Base-by-base conservation (phyloP, 208 protist species). In the Acanthamoeba triangularis region DNA sequence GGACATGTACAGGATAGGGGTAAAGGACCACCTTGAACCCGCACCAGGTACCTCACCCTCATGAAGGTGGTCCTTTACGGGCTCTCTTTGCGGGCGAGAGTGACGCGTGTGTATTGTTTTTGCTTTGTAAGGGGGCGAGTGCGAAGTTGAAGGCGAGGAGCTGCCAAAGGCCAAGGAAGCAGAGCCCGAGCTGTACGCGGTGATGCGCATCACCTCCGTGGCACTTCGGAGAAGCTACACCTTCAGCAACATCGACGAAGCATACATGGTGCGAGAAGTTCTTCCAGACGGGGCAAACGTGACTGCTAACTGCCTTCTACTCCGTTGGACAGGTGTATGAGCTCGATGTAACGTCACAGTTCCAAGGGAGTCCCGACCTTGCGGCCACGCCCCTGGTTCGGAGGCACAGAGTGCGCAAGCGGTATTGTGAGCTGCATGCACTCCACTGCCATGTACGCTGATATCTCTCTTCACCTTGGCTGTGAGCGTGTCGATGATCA, bases 111-210 rank as follows among this genome's bases (percentile, higher is more conserved):
- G 44, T 47, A 47, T 47, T 47, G 44, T 85, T 85, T 23, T 85
- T n/a, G n/a, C n/a, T n/a, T n/a, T 13, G 52, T 1, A 0, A 11
- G 52, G 14, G 52, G 52, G 18, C 52, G 18, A 13, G 52, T 14
- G 52, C 52, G 18, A 56, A 56, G 52, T 47, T 47, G 41, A 6
- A 6, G 41, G 41, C 41, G 41, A 47, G 18, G 59, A 78, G 69
- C 69, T 44, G 35, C 69, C 69, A 20, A 78, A 78, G 69, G 69
- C 35, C 69, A 78, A 78, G 69, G 69, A 78, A 23, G 69, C 69
- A n/a, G 25, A 65, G 25, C 7, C 8, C 7, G 23, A 65, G 59
- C 20, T 65, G 59, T n/a, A 28, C 18, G 30, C 16, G 25, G 59
- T 65, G 23, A 30, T 4, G 3, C 1, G 16, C 65, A 74, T 84